These are phyloP conservation scores for Orbilia ellipsospora DNA, from an alignment of 2,329 filamentous ascomycete species.

Conservation along the genomic window DNA sequence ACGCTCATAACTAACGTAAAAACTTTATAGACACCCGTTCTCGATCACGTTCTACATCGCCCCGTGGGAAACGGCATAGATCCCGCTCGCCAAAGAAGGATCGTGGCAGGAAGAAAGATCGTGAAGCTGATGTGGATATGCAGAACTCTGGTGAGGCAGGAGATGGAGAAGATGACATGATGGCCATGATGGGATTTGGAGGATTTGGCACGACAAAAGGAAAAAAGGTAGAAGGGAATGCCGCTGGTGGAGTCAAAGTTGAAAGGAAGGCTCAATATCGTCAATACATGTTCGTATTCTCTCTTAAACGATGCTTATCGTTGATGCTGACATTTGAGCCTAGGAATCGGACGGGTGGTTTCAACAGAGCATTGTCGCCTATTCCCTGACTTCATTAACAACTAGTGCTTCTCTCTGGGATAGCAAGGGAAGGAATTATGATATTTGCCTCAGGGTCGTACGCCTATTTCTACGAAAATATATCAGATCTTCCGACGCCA, in stretches of 20 bases:
- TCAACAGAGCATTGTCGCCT: slow-evolving; percentile 80
- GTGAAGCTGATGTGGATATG: slow-evolving; percentile 63
- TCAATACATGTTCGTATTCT: slow-evolving; percentile 79
- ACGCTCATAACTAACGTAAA: background rate
- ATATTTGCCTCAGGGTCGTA: no score
- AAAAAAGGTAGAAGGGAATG: slow-evolving; percentile 87
- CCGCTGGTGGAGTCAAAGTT: slow-evolving; percentile 81
- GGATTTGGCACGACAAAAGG: slow-evolving; percentile 89
- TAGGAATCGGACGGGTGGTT: slow-evolving; percentile 79
- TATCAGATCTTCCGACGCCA: no score
- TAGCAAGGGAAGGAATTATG: no score
- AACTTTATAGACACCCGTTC: slow-evolving; percentile 23
- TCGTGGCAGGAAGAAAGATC: slow-evolving; percentile 22
- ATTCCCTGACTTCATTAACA: slow-evolving; percentile 55
- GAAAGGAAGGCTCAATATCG: slow-evolving; percentile 94
- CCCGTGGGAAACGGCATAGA: slow-evolving; percentile 21
- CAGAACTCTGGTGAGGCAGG: slow-evolving; percentile 68
- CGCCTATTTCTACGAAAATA: no score
- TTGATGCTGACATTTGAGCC: slow-evolving; percentile 4
- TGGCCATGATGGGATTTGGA: slow-evolving; percentile 88
- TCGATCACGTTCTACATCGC: slow-evolving; percentile 32
- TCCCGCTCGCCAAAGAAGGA: slow-evolving; percentile 38
- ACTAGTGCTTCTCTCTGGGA: no score
- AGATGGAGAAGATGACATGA: slow-evolving; percentile 79
- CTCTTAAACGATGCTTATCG: background rate